These are phyloP conservation scores for Wolfiporia cocos DNA, from an alignment of 1,284 basidiomycete genomes.

Conservation along the genomic window DNA sequence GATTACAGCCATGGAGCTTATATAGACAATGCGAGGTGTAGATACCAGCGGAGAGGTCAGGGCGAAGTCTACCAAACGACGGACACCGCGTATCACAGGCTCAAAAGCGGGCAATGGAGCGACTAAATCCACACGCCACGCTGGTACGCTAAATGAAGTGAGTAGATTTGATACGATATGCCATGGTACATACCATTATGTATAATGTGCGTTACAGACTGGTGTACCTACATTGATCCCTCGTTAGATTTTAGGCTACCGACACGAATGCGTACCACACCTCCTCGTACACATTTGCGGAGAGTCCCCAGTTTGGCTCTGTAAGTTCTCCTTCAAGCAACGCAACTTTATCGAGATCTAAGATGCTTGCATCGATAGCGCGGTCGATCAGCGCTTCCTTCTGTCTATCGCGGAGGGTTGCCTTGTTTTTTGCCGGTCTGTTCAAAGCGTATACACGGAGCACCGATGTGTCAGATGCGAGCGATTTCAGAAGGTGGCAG, in stretches of 20 bases:
- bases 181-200: slow-evolving; percentile 20
- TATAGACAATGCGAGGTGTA: slow-evolving; percentile 23
- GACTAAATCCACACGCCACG: slow-evolving; percentile 32
- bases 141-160: slow-evolving; percentile 9
- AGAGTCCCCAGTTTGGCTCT: neutral
- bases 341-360: neutral
- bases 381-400: neutral
- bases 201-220: slow-evolving; percentile 26
- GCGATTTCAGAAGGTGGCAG: slow-evolving; percentile 11
- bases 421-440: slow-evolving; percentile 8
- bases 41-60: slow-evolving; percentile 14
- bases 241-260: neutral
- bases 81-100: slow-evolving; percentile 9
- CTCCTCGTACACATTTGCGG: neutral
- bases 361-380: neutral
- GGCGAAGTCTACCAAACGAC: slow-evolving; percentile 19
- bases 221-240: slow-evolving; percentile 5
- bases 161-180: neutral
- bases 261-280: neutral
- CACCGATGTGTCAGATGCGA: slow-evolving; percentile 40
- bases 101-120: slow-evolving; percentile 16
- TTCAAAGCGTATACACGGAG: slow-evolving; percentile 16
- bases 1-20: slow-evolving; percentile 26
- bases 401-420: slow-evolving; percentile 4
- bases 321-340: neutral